Base-by-base conservation (phyloP, 352 stramenopile genomes). In the Halophytophthora batemanensis region DNA sequence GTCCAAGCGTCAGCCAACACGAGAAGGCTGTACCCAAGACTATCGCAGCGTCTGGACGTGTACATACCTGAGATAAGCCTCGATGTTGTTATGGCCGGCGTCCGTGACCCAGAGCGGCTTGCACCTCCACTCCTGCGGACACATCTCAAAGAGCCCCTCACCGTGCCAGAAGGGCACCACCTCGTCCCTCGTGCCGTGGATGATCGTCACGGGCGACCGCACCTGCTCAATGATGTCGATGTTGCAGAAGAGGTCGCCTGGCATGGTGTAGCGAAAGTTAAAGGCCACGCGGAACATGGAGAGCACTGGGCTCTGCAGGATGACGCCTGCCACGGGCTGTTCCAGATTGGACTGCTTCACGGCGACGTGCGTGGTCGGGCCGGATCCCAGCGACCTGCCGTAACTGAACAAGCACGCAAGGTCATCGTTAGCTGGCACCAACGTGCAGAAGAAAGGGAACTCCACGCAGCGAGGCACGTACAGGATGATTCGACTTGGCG, bases 161-260 rank as follows among this genome's bases (percentile, higher is more conserved):
- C 96, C 96, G 50, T 99, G 96, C 93, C 95, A 98, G 66, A 99
- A 99, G 1, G 97, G 97, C 17, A 99, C 95, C 4, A 99, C 94
- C 79, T 99, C 96, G 71, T 99, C 97, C 51, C 97, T 83, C 35
- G 96, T 99, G 34, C 97, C 97, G 57, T 99, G 97, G 41, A 99
- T 96, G 65, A 99, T 98, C 45, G 98, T 98, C 21, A 99, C 83
- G 8, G 97, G 96, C 48, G 93, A 98, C 53, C 76, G 71, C 33
- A 98, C 71, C 49, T 94, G 65, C 38, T 89, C 66, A 31, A 97
- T 88, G 34, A 90, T 70, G 60, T 99, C 96, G 35, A 99, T 91
- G 66, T 99, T 99, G 58, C 95, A 97, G 62, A 99, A 99, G 61
- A 98, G 81, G 64, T 99, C 97, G 6, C 97, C 95, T 0, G 90